Evolutionary conservation across 2,329 filamentous ascomycete species (phyloP).

Genomic region (Huntiella abstrusa): DNA sequence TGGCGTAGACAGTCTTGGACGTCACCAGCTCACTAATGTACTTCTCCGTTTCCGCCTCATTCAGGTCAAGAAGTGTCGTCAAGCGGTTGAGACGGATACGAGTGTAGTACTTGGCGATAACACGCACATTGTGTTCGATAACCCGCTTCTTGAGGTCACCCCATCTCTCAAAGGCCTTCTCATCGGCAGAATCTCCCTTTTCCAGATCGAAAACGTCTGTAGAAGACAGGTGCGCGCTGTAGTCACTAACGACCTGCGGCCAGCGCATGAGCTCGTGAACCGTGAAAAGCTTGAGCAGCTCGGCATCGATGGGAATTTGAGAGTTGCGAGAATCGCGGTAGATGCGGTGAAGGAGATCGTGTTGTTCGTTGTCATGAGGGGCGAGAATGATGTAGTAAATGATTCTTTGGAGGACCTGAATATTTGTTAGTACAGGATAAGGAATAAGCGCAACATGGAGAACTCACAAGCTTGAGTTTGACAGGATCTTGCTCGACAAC

Average conservation of each 20-base stretch:
- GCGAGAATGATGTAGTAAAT: slow-evolving; percentile 96
- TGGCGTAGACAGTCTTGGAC: slow-evolving; percentile 92
- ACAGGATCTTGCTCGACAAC: slow-evolving; percentile 77
- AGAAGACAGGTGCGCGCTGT: slow-evolving; percentile 67
- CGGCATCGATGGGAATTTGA: slow-evolving; percentile 59
- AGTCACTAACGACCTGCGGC: slow-evolving; percentile 79
- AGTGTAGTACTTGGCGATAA: slow-evolving; percentile 97
- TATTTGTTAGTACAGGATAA: slow-evolving; percentile 11
- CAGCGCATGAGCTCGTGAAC: slow-evolving; percentile 95
- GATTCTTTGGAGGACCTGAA: slow-evolving; percentile 71
- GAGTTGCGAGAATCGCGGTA: slow-evolving; percentile 67
- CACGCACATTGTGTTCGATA: slow-evolving; percentile 96
- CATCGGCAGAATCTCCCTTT: slow-evolving; percentile 46
- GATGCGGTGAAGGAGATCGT: slow-evolving; percentile 87
- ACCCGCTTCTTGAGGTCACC: slow-evolving; percentile 91
- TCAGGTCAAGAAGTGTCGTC: slow-evolving; percentile 76
- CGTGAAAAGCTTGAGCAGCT: slow-evolving; percentile 85
- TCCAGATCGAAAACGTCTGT: slow-evolving; percentile 76
- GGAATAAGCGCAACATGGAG: neutral
- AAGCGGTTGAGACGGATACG: slow-evolving; percentile 84
- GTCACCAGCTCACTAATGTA: slow-evolving; percentile 96
- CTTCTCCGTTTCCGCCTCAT: slow-evolving; percentile 93
- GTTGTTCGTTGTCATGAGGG: slow-evolving; percentile 96
- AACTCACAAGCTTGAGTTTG: slow-evolving; percentile 64
- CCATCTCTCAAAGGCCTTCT: slow-evolving; percentile 74